These are phyloP conservation scores for Pseudozyma sp. DNA, from an alignment of 1,284 basidiomycete species.

Conservation along the genomic window DNA sequence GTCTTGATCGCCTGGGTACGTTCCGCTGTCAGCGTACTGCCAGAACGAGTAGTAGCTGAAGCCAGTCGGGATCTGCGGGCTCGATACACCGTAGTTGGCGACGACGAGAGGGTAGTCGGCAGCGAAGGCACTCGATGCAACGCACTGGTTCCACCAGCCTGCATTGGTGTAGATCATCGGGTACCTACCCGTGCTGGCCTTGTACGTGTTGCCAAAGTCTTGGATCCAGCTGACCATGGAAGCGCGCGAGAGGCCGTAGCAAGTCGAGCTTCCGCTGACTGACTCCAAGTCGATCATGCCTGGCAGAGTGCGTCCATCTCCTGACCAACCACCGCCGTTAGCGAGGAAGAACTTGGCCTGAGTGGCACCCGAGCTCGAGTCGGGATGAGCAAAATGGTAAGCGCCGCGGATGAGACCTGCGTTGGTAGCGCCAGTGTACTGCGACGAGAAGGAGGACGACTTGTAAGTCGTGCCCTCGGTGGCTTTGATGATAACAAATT, in stretches of 20 bases:
- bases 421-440: slow-evolving; percentile 75
- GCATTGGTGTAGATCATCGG: slow-evolving; percentile 77
- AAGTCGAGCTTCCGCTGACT: slow-evolving; percentile 59
- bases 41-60: slow-evolving; percentile 74
- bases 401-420: slow-evolving; percentile 74
- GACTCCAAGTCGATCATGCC: slow-evolving; percentile 52
- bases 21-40: slow-evolving; percentile 75
- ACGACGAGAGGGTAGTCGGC: slow-evolving; percentile 75
- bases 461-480: slow-evolving; percentile 76
- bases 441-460: slow-evolving; percentile 70
- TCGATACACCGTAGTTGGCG: slow-evolving; percentile 72
- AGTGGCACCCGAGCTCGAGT: slow-evolving; percentile 72
- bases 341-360: slow-evolving; percentile 76
- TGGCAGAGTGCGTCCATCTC: slow-evolving; percentile 59
- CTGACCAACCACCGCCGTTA: slow-evolving; percentile 72
- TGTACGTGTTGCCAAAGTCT: slow-evolving; percentile 73
- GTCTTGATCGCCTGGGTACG: slow-evolving; percentile 75
- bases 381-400: slow-evolving; percentile 75
- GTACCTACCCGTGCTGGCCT: slow-evolving; percentile 71
- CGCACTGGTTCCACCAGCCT: slow-evolving; percentile 78
- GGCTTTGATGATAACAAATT: slow-evolving; percentile 78
- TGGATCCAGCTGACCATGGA: slow-evolving; percentile 76
- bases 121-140: slow-evolving; percentile 72
- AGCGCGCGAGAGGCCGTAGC: slow-evolving; percentile 74
- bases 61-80: slow-evolving; percentile 39